Base-by-base conservation (phyloP, 108 stramenopile species). In the Cyclotella distinguenda region DNA sequence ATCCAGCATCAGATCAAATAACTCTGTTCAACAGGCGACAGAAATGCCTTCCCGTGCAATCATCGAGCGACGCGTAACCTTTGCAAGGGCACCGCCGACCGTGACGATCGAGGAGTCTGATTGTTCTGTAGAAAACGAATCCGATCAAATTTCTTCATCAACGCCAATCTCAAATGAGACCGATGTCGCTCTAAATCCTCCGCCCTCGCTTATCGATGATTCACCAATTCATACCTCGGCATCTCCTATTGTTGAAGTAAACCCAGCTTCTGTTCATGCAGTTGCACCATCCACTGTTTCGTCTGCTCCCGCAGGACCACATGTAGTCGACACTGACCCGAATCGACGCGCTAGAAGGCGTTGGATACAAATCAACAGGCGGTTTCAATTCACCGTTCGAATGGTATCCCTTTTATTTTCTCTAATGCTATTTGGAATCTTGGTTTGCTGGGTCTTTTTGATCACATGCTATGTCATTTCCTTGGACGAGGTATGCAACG, bases 361-460 rank as follows among this genome's bases (percentile, higher is more conserved):
- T 39, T 88, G 84, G 84, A 65, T 85, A 4, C 79, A 47, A 55
- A 85, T 88, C 67, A 88, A 85, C 45, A 68, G 78, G 23, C 78
- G 78, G 4, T 88, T 88, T 71, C 82, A 79, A 56, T 15, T 76
- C 23, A 70, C 85, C 13, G 66, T 88, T 42, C 77, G 68, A 4
- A 39, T 76, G 8, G 87, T 88, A 22, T 84, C 82, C 12, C 42
- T 85, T 21, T 23, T 85, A 18, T 85, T 88, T 47, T 83, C 82
- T 36, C 59, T 85, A 5, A 34, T 88, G 0, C 55, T 88, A 2
- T 83, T 85, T 55, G 60, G 70, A 32, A 78, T 85, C 15, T 42
- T 88, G 67, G 60, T 88, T n/a, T 76, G 77, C 21, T 88, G 87
- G 87, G 82, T 84, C 21, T 64, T 88, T n/a, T 39, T 85, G 36